Conservation (phyloP, 2,329 filamentous ascomycete species). For the Sordariomycetes sp. region DNA sequence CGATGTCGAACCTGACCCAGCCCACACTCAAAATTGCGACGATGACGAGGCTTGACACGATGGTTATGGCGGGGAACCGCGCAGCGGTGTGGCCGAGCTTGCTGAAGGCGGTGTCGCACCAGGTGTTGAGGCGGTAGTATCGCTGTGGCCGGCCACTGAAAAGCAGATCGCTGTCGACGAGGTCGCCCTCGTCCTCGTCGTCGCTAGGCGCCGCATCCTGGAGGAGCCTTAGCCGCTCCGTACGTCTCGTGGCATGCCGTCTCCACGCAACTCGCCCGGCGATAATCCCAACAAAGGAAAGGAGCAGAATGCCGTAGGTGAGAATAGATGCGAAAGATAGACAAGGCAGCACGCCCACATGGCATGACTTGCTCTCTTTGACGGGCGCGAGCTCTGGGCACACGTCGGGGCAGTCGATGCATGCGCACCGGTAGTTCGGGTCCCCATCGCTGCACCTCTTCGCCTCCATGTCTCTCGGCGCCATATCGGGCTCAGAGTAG, state of each 20-base stretch:
- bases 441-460: constrained; percentile 89
- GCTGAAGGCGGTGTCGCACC: constrained; percentile 71
- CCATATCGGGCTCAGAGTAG: constrained; percentile 59
- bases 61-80: constrained; percentile 75
- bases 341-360: constrained; percentile 82
- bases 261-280: constrained; percentile 68
- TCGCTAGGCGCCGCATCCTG: constrained; percentile 79
- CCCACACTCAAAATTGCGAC: constrained; percentile 75
- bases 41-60: constrained; percentile 61
- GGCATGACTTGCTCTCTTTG: constrained; percentile 58
- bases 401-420: constrained; percentile 80
- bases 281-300: constrained; percentile 54
- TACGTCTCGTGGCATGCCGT: constrained; percentile 62
- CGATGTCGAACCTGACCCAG: constrained; percentile 81
- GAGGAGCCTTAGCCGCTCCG: constrained; percentile 74
- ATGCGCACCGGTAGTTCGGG: constrained; percentile 78
- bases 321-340: constrained; percentile 88
- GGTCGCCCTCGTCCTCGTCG: constrained; percentile 81
- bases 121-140: constrained; percentile 74
- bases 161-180: constrained; percentile 66
- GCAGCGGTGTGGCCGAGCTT: constrained; percentile 72
- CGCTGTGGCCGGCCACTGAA: constrained; percentile 62
- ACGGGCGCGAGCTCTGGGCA: constrained; percentile 76
- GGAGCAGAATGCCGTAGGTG: constrained; percentile 66
- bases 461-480: constrained; percentile 52